Percentiles rank a stretch among this genome's conserved stretches.
phyloP scores from a whole-genome alignment of 1,284 basidiomycete genomes.

The Vanrija sp. region DNA sequence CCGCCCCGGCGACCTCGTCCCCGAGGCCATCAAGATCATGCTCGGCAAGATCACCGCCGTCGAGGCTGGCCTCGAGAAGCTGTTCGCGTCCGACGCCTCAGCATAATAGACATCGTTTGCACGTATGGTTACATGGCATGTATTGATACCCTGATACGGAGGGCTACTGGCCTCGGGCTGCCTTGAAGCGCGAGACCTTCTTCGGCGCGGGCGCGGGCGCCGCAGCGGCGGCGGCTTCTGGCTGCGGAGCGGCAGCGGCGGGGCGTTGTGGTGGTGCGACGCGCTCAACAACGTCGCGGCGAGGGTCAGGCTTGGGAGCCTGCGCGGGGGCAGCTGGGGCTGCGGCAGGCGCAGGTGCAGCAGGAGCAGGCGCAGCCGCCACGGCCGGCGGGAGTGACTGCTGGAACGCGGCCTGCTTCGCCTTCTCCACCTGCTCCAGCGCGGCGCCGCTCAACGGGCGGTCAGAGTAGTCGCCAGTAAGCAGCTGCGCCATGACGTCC shows the following conservation, averaged over 20 bases:
- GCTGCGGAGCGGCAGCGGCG: neutral
- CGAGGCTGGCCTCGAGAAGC: slow-evolving; percentile 44
- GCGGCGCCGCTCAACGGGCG: slow-evolving; percentile 10
- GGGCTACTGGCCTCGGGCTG: slow-evolving; percentile 26
- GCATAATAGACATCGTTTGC: slow-evolving; percentile 1
- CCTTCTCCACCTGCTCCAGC: neutral
- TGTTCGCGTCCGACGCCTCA: slow-evolving; percentile 13
- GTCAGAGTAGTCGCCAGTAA: slow-evolving; percentile 17
- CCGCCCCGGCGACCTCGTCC: slow-evolving; percentile 74
- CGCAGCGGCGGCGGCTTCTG: neutral
- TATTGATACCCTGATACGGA: neutral
- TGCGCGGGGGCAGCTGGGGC: neutral
- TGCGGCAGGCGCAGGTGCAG: neutral
- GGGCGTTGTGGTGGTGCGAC: slow-evolving; percentile 2
- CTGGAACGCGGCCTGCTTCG: slow-evolving; percentile 4
- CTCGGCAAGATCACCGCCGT: slow-evolving; percentile 64
- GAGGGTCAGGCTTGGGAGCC: no score
- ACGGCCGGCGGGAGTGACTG: slow-evolving; percentile 1
- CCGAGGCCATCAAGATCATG: slow-evolving; percentile 78
- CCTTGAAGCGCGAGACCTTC: slow-evolving; percentile 44
- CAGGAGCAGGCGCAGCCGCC: neutral
- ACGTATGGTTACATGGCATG: slow-evolving; percentile 4
- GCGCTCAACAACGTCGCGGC: neutral
- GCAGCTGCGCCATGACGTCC: slow-evolving; percentile 13
- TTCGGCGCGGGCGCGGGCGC: slow-evolving; percentile 16